Conservation (phyloP, 139 green algal genomes). For the Chlorella ohadii region DNA sequence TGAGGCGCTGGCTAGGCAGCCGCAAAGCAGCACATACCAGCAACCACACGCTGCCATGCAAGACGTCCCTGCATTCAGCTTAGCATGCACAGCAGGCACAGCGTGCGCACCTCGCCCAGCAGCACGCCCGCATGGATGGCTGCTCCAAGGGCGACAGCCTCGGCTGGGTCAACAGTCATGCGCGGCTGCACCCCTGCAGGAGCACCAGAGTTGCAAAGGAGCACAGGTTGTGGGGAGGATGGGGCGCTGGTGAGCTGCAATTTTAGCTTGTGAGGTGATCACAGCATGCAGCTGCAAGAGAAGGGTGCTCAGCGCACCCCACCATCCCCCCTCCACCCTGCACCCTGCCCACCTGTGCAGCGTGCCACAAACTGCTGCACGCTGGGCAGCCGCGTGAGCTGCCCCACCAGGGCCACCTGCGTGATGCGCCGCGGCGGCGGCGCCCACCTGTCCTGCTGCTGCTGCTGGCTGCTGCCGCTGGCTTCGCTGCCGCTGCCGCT, state of each 20-base stretch:
- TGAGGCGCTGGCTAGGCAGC: too few relatives aligned
- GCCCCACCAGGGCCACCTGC: constrained; percentile 79
- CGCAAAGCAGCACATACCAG: too few relatives aligned
- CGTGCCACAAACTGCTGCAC: constrained; percentile 59
- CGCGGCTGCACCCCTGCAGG: constrained; percentile 52
- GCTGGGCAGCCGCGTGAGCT: constrained; percentile 68
- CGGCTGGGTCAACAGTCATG: constrained; percentile 47
- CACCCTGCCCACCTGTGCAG: constrained; percentile 53
- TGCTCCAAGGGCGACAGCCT: constrained; percentile 53
- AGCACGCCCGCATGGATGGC: constrained; percentile 60
- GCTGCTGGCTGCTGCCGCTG: constrained; percentile 1
- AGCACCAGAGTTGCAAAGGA: too few relatives aligned
- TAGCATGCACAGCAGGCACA: neutral
- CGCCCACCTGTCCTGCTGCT: constrained; percentile 44
- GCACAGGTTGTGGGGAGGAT: too few relatives aligned
- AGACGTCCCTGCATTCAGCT: neutral
- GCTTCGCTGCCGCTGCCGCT: constrained; percentile 16
- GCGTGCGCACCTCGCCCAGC: constrained; percentile 26
- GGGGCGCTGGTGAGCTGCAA: too few relatives aligned
- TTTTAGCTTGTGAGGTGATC: too few relatives aligned
- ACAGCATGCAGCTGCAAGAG: neutral
- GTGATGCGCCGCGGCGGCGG: constrained; percentile 67
- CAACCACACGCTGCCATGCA: too few relatives aligned
- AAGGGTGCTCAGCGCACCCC: too few relatives aligned
- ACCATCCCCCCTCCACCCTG: neutral